Conservation (phyloP, 2,329 filamentous ascomycete species). For the Fusarium newnesense region DNA sequence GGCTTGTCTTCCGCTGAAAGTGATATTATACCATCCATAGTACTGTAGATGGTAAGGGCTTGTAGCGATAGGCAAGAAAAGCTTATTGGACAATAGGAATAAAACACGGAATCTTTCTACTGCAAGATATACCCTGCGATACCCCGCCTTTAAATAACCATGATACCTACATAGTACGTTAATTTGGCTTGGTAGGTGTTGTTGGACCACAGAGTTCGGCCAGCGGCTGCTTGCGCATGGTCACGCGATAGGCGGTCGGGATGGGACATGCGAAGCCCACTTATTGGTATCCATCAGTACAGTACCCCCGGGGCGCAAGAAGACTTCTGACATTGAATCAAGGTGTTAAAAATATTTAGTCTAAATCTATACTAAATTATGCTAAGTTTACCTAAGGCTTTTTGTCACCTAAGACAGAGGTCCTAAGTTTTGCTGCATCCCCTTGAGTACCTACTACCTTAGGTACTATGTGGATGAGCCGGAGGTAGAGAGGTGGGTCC, state of each 20-base stretch:
- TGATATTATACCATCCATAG: neutral
- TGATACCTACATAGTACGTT: neutral
- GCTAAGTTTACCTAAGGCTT: no score
- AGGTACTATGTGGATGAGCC: neutral
- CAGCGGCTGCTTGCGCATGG: slow-evolving; percentile 46
- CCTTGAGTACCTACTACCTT: no score
- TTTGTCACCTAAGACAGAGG: no score
- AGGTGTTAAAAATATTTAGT: no score
- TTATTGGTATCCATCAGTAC: slow-evolving; percentile 4
- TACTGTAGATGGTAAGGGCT: neutral
- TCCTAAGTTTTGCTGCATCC: no score
- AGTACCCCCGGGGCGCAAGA: neutral
- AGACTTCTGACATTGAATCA: no score
- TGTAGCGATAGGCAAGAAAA: neutral
- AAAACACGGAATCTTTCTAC: no score
- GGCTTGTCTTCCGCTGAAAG: slow-evolving; percentile 8
- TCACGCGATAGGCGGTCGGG: slow-evolving; percentile 46
- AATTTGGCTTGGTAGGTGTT: neutral
- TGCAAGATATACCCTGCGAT: neutral
- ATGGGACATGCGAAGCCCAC: slow-evolving; percentile 40
- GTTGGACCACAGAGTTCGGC: slow-evolving; percentile 36
- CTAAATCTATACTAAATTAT: no score
- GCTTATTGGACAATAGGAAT: neutral
- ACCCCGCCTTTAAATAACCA: neutral
- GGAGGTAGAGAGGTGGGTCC: slow-evolving; percentile 2